phyloP scores from a whole-genome alignment of 345 rosid genomes.

The Aegle marmelos region DNA sequence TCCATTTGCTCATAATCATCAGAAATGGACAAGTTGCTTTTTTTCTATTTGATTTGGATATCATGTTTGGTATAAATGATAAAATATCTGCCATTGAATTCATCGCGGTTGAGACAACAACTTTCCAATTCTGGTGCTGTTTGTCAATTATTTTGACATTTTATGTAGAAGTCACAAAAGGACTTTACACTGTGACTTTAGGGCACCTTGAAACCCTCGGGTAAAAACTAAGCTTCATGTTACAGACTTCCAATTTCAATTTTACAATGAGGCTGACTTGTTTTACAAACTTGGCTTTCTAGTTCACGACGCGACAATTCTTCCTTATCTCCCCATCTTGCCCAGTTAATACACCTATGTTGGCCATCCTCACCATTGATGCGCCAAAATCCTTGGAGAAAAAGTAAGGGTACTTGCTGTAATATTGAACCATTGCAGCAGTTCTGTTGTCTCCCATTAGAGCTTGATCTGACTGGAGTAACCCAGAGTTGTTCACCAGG shows the following conservation, averaged over 20 bases:
- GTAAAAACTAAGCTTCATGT: not conserved
- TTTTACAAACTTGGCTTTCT: conserved; percentile 12
- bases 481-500: conserved; percentile 44
- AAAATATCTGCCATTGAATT: not conserved
- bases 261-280: not conserved
- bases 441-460: conserved; percentile 47
- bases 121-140: not conserved
- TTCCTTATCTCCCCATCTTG: conserved; percentile 61
- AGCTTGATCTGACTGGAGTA: conserved; percentile 71
- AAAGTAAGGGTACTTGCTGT: conserved; percentile 50
- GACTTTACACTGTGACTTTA: not conserved
- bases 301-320: conserved; percentile 53
- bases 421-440: conserved; percentile 41
- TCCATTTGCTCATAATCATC: too few species aligned
- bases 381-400: conserved; percentile 50
- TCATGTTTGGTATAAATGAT: not conserved
- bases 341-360: conserved; percentile 52
- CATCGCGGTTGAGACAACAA: not conserved
- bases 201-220: not conserved
- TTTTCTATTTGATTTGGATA: not conserved
- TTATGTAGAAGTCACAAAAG: not conserved
- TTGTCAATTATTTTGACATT: not conserved
- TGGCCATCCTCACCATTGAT: conserved; percentile 66
- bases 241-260: not conserved
- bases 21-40: not conserved